These are phyloP conservation scores for Clarkia xantiana DNA, from an alignment of 345 rosid species.

Conservation along the genomic window DNA sequence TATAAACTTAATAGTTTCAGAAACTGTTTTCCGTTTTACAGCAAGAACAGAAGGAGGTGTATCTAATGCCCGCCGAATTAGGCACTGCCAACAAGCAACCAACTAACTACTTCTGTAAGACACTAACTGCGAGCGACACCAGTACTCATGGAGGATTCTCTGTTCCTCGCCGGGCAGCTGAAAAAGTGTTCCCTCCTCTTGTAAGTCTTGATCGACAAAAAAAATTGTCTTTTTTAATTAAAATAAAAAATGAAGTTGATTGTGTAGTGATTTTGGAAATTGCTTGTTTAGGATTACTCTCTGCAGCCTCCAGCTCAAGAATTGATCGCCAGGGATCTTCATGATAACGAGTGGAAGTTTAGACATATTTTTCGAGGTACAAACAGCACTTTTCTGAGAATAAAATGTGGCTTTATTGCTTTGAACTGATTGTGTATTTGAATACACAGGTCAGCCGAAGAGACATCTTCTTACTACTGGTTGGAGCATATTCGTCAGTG, in stretches of 20 bases:
- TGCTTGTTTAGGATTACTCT: conserved; percentile 20
- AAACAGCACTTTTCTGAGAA: no score
- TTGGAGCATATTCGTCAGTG: conserved; percentile 45
- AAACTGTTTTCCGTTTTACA: conserved; percentile 3
- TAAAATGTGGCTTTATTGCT: no score
- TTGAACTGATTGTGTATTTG: no score
- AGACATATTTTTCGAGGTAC: conserved; percentile 36
- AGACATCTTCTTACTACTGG: conserved; percentile 48
- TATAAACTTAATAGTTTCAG: neutral
- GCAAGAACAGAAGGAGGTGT: conserved; percentile 38
- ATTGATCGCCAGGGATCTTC: conserved; percentile 38
- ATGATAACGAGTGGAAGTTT: conserved; percentile 40
- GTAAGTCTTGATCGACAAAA: conserved; percentile 11
- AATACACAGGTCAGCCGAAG: conserved; percentile 38
- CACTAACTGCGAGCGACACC: conserved; percentile 41
- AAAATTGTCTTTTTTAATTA: neutral
- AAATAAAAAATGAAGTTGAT: no score
- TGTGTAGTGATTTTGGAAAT: neutral
- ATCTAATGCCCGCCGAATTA: conserved; percentile 27
- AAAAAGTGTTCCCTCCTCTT: conserved; percentile 45
- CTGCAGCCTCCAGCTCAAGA: conserved; percentile 35
- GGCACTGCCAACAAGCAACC: conserved; percentile 35
- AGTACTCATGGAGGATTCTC: conserved; percentile 49
- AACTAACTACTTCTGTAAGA: conserved; percentile 38
- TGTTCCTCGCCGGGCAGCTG: conserved; percentile 47